Evolutionary conservation across 352 stramenopile genomes (phyloP).

Genomic region (Globisporangium acanthophoron): DNA sequence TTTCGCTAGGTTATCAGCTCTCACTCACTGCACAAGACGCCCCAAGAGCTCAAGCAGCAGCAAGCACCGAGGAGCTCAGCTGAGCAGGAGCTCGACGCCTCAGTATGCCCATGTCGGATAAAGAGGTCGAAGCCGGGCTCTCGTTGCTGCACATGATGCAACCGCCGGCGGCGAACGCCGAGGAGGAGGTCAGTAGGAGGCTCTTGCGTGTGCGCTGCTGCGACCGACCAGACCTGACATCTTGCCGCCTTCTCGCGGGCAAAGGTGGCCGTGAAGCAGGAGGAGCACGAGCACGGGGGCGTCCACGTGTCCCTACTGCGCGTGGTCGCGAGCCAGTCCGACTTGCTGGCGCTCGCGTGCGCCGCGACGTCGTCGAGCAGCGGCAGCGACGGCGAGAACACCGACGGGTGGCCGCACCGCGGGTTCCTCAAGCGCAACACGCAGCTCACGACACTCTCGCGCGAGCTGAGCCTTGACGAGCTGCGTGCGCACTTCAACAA

Average conservation of each 20-base stretch:
- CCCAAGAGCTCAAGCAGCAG: neutral
- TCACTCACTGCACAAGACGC: neutral
- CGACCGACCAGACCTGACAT: neutral
- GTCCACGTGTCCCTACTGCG: slow-evolving; percentile 33
- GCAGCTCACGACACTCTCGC: slow-evolving; percentile 42
- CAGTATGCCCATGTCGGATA: slow-evolving; percentile 26
- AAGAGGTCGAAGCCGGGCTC: slow-evolving; percentile 55
- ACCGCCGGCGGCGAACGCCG: neutral
- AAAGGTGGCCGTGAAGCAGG: slow-evolving; percentile 5
- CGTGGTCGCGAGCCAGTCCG: slow-evolving; percentile 30
- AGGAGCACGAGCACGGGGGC: slow-evolving; percentile 8
- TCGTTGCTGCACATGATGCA: slow-evolving; percentile 68
- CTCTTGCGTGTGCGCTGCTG: slow-evolving; percentile 4
- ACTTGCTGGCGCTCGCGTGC: neutral
- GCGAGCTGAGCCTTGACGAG: slow-evolving; percentile 52
- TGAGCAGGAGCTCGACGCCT: too few species aligned
- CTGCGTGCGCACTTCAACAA: slow-evolving; percentile 57
- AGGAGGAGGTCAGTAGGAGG: slow-evolving; percentile 8
- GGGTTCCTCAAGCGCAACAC: slow-evolving; percentile 26
- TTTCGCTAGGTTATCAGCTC: slow-evolving; percentile 15
- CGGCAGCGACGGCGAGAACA: slow-evolving; percentile 5
- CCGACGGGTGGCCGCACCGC: slow-evolving; percentile 1
- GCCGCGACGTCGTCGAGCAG: slow-evolving; percentile 4
- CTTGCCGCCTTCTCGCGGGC: neutral
- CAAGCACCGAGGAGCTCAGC: neutral